A percentile compares a stretch with the other conserved stretches of the same genome.
phyloP scores from a whole-genome alignment of 257 asterid genomes.

The Datura wrightii region DNA sequence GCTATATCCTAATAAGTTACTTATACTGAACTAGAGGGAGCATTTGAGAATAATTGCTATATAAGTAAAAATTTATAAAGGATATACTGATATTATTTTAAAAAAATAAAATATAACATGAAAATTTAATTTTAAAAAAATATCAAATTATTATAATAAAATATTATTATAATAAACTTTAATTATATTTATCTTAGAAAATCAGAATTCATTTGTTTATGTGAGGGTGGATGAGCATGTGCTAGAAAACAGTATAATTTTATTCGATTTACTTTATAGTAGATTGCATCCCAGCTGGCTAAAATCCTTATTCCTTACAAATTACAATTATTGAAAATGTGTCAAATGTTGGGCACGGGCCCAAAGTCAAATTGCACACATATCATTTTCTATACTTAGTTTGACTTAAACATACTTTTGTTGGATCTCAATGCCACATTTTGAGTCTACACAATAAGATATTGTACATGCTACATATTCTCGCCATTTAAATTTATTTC shows the following conservation, averaged over 20 bases:
- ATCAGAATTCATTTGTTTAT: not conserved
- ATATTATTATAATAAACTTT: no score
- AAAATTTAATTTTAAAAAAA: no score
- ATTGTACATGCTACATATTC: no score
- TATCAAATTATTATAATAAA: no score
- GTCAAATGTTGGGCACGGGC: not conserved
- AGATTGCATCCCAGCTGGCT: slow-evolving; percentile 20
- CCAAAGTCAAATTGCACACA: slow-evolving; percentile 7
- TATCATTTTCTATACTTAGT: not conserved
- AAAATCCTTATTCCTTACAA: not conserved
- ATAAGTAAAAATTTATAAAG: no score
- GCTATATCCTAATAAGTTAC: no score
- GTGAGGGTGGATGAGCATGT: not conserved
- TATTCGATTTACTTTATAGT: slow-evolving; percentile 18
- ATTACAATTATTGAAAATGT: slow-evolving; percentile 16
- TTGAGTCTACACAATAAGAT: not conserved
- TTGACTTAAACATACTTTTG: not conserved
- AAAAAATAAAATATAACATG: no score
- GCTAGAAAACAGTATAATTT: not conserved
- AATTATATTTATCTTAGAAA: no score
- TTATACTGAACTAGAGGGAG: no score
- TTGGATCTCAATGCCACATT: not conserved
- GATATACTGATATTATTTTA: no score
- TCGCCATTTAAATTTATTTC: no score
- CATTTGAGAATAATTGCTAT: no score